A percentile compares a stretch with the other conserved stretches of the same genome.
These are phyloP conservation scores for Sanghuangporus weigelae DNA, from an alignment of 1,284 basidiomycete species.

Conservation along the genomic window DNA sequence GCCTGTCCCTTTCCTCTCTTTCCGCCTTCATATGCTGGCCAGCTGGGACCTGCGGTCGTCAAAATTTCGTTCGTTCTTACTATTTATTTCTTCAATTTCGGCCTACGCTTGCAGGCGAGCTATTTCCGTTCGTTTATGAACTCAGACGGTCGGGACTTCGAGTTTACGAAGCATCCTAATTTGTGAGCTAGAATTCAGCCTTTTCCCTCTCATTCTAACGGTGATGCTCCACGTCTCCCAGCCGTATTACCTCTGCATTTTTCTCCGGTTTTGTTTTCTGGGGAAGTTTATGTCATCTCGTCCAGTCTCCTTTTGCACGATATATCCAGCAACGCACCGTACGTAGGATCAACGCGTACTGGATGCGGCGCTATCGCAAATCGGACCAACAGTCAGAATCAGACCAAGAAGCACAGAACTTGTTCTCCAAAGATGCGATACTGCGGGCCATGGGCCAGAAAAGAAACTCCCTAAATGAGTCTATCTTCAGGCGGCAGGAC, in stretches of 20 bases:
- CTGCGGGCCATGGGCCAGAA: neutral
- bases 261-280: slow-evolving; percentile 48
- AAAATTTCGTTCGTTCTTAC: neutral
- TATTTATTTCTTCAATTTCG: neutral
- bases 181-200: slow-evolving; percentile 23
- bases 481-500: slow-evolving; percentile 20
- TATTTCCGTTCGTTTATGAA: neutral
- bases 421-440: neutral
- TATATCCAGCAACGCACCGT: slow-evolving; percentile 17
- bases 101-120: slow-evolving; percentile 3
- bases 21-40: neutral
- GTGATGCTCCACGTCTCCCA: slow-evolving; percentile 28
- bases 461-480: neutral
- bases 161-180: slow-evolving; percentile 19
- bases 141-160: neutral
- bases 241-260: slow-evolving; percentile 27
- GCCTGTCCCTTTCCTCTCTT: neutral
- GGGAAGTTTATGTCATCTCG: slow-evolving; percentile 34
- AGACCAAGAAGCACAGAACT: neutral
- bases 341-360: slow-evolving; percentile 7
- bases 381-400: slow-evolving; percentile 1
- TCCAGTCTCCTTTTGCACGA: slow-evolving; percentile 26
- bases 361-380: neutral
- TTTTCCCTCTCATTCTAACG: slow-evolving; percentile 17
- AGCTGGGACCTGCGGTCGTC: neutral